Conservation (phyloP, 495 filamentous ascomycete genomes). For the Xylaria longipes region DNA sequence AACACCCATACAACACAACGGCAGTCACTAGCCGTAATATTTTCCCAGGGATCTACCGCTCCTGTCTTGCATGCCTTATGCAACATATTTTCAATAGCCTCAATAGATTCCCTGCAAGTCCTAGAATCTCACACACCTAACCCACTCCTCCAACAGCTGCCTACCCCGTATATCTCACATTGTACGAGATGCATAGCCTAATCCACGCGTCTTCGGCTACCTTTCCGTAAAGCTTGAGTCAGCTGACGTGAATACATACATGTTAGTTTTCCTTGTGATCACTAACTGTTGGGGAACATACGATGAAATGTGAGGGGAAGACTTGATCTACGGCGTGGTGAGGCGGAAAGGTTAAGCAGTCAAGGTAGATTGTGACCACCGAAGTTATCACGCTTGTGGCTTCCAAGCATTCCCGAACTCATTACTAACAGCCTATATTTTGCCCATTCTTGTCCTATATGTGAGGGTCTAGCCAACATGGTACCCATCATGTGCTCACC, state of each 20-base stretch:
- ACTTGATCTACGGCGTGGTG: background rate
- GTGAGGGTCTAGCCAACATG: background rate
- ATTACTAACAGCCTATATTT: background rate
- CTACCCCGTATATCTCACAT: background rate
- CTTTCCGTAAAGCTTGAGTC: background rate
- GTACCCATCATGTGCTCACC: background rate
- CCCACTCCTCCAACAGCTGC: background rate
- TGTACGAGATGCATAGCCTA: background rate
- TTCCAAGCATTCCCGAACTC: background rate
- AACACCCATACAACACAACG: background rate
- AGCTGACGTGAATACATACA: slow-evolving; percentile 11
- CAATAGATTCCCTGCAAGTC: background rate
- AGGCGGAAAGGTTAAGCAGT: background rate
- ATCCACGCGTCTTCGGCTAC: background rate
- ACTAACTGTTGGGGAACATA: background rate
- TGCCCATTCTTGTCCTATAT: background rate
- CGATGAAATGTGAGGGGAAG: background rate
- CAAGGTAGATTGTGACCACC: background rate
- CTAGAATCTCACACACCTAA: background rate
- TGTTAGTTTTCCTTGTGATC: slow-evolving; percentile 6
- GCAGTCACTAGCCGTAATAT: background rate
- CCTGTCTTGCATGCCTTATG: background rate
- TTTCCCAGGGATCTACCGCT: background rate
- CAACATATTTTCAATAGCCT: background rate
- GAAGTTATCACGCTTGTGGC: background rate